Conservation (phyloP, 495 filamentous ascomycete genomes). For the Penicillium canariense region DNA sequence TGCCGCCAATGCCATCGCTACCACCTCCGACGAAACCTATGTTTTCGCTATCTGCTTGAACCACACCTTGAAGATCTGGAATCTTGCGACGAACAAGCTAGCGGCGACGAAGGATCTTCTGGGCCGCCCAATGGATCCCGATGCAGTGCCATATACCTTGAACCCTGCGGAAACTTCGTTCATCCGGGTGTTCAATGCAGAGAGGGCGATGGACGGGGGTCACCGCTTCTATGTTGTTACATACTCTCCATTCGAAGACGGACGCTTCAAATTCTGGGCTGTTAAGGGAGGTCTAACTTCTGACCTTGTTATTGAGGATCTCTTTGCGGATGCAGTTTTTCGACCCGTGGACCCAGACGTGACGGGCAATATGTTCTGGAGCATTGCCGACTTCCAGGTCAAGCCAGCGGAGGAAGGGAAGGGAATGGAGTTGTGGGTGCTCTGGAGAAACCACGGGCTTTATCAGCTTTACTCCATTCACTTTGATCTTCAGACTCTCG, state of each 20-base stretch:
- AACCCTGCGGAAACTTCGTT: slow-evolving; percentile 71
- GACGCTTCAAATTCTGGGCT: slow-evolving; percentile 95
- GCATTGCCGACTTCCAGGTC: slow-evolving; percentile 77
- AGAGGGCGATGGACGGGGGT: slow-evolving; percentile 49
- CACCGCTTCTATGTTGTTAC: slow-evolving; percentile 74
- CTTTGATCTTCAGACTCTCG: slow-evolving; percentile 51
- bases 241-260: slow-evolving; percentile 81
- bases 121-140: slow-evolving; percentile 50
- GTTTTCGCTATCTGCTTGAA: slow-evolving; percentile 85
- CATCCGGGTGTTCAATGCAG: slow-evolving; percentile 65
- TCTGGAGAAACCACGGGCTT: slow-evolving; percentile 82
- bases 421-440: slow-evolving; percentile 72
- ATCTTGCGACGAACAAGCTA: slow-evolving; percentile 67
- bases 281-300: slow-evolving; percentile 62
- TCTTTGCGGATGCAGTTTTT: slow-evolving; percentile 60
- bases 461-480: slow-evolving; percentile 69
- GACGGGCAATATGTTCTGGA: slow-evolving; percentile 80
- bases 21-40: slow-evolving; percentile 63
- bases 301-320: slow-evolving; percentile 63
- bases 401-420: slow-evolving; percentile 49
- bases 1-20: slow-evolving; percentile 59
- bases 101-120: slow-evolving; percentile 72
- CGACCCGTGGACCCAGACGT: slow-evolving; percentile 65
- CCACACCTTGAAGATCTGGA: slow-evolving; percentile 85
- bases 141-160: slow-evolving; percentile 66